These are phyloP conservation scores for Orychophragmus violaceus DNA, from an alignment of 345 rosid species.

Conservation along the genomic window DNA sequence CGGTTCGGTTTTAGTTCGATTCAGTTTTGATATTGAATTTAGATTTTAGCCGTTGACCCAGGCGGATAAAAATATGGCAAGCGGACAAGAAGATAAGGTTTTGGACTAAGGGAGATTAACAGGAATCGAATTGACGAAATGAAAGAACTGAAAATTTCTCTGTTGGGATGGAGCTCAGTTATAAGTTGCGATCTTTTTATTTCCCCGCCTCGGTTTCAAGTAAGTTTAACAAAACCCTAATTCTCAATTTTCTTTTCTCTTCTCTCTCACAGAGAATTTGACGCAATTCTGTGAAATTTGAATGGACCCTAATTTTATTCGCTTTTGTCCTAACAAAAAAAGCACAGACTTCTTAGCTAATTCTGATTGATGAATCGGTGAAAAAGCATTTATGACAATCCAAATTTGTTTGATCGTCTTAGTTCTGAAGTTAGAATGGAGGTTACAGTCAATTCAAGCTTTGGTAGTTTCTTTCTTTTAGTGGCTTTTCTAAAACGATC, in stretches of 20 bases:
- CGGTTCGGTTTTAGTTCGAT: not conserved
- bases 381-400: no score
- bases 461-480: not conserved
- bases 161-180: constrained; percentile 25
- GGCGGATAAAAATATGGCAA: not conserved
- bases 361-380: no score
- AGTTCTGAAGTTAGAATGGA: not conserved
- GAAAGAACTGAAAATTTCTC: not conserved
- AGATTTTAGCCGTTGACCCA: constrained; percentile 10
- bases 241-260: not conserved
- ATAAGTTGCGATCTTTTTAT: constrained; percentile 25
- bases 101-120: constrained; percentile 1
- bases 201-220: constrained; percentile 15
- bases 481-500: not conserved
- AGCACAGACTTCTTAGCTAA: no score
- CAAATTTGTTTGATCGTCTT: not conserved
- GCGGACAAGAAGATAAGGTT: constrained; percentile 10
- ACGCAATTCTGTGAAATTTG: not conserved
- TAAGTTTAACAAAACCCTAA: constrained; percentile 15
- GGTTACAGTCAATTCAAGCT: not conserved
- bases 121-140: not conserved
- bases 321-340: no score
- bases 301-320: no score
- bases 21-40: not conserved
- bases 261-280: not conserved